Evolutionary conservation across 768 basidiomycete genomes (phyloP), one percentile per base, ranked within the genome.

Genomic region (Amanita thiersii): DNA sequence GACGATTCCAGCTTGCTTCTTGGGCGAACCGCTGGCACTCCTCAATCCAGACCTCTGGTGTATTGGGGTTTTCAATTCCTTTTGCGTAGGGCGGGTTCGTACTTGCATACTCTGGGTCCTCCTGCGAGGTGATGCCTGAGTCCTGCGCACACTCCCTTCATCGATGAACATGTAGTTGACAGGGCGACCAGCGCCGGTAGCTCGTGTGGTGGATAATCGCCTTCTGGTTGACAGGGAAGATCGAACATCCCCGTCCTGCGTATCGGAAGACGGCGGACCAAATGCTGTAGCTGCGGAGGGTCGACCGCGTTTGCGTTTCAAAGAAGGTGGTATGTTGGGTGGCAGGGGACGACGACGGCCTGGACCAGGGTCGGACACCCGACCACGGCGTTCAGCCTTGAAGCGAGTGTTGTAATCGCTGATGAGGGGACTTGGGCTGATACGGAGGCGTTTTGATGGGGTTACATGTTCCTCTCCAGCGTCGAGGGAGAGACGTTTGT

Each of bases 321-420:
- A 7, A n/a, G 37, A 21, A 4, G 21, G n/a, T 6, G 20, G 1
- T 25, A 15, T 14, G 26, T 23, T 23, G 4, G 24, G 26, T n/a
- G n/a, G 26, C 6, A n/a, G n/a, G n/a, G n/a, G n/a, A 2, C 17
- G 40, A 3, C 31, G 4, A 11, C 20, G 8, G 10, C 10, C 15
- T 14, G 26, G 42, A 4, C 42, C 42, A 17, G 34, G 42, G 14
- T 43, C 42, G 5, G 42, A 43, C 26, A 37, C 4, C 8, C 34
- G 15, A 2, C 34, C 34, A 7, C 42, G 23, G 15, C 42, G 42
- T 2, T 30, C 34, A 23, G 42, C 15, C 33, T 29, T 29, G 34
- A 36, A 43, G n/a, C 42, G 42, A 8, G 42, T 43, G 42, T 43
- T 43, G 35, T 43, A 43, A 28, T 43, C 25, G 28, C 34, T 43